phyloP scores from a whole-genome alignment of 2,329 filamentous ascomycete species.

The Aspergillus sp. region DNA sequence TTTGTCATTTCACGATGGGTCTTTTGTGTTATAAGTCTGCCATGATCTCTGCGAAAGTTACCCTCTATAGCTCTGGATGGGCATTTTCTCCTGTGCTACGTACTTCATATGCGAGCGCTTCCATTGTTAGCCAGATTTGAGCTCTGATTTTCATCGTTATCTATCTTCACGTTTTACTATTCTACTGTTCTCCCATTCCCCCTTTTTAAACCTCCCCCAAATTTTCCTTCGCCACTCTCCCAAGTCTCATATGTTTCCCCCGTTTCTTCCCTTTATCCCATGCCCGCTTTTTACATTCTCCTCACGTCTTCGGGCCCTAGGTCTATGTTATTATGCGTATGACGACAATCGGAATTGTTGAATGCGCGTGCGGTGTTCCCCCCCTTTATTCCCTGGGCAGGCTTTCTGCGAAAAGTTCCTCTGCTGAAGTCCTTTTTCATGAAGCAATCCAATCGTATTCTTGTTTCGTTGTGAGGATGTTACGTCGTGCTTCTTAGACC shows the following conservation, averaged over 20 bases:
- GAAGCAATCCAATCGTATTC: slow-evolving; percentile 42
- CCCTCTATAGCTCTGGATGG: slow-evolving; percentile 47
- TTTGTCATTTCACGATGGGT: slow-evolving; percentile 46
- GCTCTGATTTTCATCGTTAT: slow-evolving; percentile 28
- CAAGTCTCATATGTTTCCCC: slow-evolving; percentile 5
- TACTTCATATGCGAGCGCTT: slow-evolving; percentile 46
- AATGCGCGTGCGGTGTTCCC: slow-evolving; percentile 29
- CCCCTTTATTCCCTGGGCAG: slow-evolving; percentile 43
- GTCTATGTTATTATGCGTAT: slow-evolving; percentile 36
- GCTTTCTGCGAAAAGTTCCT: slow-evolving; percentile 49
- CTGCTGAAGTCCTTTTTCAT: slow-evolving; percentile 33
- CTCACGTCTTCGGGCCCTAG: slow-evolving; percentile 27
- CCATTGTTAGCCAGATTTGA: slow-evolving; percentile 41
- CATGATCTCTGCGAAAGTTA: slow-evolving; percentile 39
- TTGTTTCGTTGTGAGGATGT: slow-evolving; percentile 37
- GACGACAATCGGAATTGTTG: slow-evolving; percentile 41
- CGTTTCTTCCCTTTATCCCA: slow-evolving; percentile 12
- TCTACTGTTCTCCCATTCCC: slow-evolving; percentile 15
- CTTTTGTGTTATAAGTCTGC: slow-evolving; percentile 43
- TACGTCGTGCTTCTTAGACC: slow-evolving; percentile 35
- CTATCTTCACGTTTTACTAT: slow-evolving; percentile 19
- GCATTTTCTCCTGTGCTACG: slow-evolving; percentile 45
- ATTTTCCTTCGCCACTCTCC: slow-evolving; percentile 16
- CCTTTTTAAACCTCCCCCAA: not conserved
- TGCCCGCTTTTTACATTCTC: slow-evolving; percentile 17